These are phyloP conservation scores for Leucaena leucocephala DNA, from an alignment of 306 rosid species.

Conservation along the genomic window DNA sequence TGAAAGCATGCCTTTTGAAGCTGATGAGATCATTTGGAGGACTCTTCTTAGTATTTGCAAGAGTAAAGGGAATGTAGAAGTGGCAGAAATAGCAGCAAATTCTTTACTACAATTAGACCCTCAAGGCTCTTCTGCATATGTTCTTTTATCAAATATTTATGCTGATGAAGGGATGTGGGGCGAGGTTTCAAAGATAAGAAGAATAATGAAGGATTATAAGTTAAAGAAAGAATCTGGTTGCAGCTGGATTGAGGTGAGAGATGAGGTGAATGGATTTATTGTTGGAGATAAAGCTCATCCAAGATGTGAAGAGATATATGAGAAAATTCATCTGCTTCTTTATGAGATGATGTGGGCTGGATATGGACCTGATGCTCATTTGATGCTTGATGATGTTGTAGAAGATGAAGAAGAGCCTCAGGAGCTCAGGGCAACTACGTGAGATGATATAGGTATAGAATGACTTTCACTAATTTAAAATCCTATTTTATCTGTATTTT, in stretches of 20 bases:
- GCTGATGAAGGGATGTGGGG: constrained; percentile 80
- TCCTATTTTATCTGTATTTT: neutral
- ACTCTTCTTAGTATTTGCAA: constrained; percentile 77
- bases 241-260: constrained; percentile 93
- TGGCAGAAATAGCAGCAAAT: constrained; percentile 71
- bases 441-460: neutral
- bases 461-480: neutral
- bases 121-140: constrained; percentile 75
- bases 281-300: constrained; percentile 93
- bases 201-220: constrained; percentile 60
- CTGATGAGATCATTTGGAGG: constrained; percentile 85
- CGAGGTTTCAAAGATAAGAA: constrained; percentile 69
- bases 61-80: constrained; percentile 73
- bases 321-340: constrained; percentile 57
- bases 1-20: constrained; percentile 79
- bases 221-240: constrained; percentile 92
- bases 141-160: constrained; percentile 72
- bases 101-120: constrained; percentile 66
- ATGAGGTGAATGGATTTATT: constrained; percentile 73
- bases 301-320: constrained; percentile 62
- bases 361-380: constrained; percentile 45
- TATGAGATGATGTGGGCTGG: constrained; percentile 71
- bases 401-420: constrained; percentile 46
- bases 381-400: constrained; percentile 48
- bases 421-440: constrained; percentile 12